phyloP scores from a whole-genome alignment of 495 filamentous ascomycete species.

The Trichoderma reesei region DNA sequence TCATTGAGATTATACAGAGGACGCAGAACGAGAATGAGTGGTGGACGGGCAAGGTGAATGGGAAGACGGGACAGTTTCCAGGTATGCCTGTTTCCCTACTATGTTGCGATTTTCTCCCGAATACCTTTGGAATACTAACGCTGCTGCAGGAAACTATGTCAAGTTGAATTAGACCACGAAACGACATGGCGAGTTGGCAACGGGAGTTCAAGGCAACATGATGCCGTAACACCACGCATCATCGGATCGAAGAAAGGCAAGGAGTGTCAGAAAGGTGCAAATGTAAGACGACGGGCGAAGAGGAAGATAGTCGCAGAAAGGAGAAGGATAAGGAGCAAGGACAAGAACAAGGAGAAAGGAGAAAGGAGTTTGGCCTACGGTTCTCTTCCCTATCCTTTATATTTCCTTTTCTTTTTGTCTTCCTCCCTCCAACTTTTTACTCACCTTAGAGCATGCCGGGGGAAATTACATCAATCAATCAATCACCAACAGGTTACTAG shows the following conservation, averaged over 20 bases:
- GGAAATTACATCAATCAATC: neutral
- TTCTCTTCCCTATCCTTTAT: neutral
- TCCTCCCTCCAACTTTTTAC: neutral
- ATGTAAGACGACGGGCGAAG: neutral
- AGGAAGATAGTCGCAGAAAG: neutral
- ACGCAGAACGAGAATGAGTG: constrained; percentile 90
- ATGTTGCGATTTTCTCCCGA: neutral
- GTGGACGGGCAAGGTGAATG: constrained; percentile 78
- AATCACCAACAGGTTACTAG: neutral
- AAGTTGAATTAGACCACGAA: constrained; percentile 17
- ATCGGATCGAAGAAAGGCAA: neutral
- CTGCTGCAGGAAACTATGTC: constrained; percentile 35
- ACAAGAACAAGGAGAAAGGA: neutral
- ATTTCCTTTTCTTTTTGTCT: neutral
- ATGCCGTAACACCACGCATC: too few species aligned
- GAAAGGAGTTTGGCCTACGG: too few species aligned
- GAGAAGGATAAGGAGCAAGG: neutral
- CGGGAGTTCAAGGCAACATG: too few species aligned
- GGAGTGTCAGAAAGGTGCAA: neutral
- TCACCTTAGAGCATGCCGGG: neutral
- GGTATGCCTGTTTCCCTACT: constrained; percentile 45
- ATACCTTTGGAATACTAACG: constrained; percentile 13
- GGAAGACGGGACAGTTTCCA: constrained; percentile 84
- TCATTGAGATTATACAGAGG: constrained; percentile 76
- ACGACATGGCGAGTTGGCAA: too few species aligned